Percentiles rank a stretch among this genome's conserved stretches.
These are phyloP conservation scores for Rhododendron molle DNA, from an alignment of 148 eudicot genomes.

Conservation along the genomic window DNA sequence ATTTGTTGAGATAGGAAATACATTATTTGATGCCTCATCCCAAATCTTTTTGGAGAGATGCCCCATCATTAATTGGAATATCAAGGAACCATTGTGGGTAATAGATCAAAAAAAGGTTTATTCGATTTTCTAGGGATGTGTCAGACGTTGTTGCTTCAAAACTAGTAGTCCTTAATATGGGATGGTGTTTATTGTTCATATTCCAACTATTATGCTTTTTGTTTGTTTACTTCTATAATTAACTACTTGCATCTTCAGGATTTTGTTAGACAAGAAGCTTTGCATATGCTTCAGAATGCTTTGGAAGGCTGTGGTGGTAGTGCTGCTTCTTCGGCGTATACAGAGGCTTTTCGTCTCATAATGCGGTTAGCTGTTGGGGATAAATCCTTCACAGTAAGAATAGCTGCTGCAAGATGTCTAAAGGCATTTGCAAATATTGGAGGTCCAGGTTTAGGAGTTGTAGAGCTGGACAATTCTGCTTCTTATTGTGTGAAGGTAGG, in stretches of 20 bases:
- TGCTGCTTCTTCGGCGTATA: conserved; percentile 70
- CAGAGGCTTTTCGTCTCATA: conserved; percentile 77
- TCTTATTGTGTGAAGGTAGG: conserved; percentile 82
- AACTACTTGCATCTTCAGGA: conserved; percentile 43
- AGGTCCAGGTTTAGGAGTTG: conserved; percentile 85
- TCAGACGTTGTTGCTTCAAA: not conserved
- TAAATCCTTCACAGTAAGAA: conserved; percentile 80
- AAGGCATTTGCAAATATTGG: conserved; percentile 89
- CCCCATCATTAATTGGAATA: not conserved
- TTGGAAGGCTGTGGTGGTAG: conserved; percentile 90
- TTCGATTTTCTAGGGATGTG: not conserved
- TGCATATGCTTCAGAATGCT: conserved; percentile 91
- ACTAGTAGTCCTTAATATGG: not conserved
- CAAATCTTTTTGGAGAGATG: not conserved
- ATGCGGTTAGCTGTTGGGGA: conserved; percentile 72
- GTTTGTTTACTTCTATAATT: not conserved
- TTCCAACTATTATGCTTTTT: not conserved
- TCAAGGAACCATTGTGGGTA: not conserved
- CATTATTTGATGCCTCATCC: not conserved
- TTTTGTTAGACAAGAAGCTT: conserved; percentile 90
- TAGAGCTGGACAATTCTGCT: conserved; percentile 82
- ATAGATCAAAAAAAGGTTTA: not conserved
- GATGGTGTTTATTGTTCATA: not conserved
- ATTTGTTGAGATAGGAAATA: not conserved
- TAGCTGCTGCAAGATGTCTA: conserved; percentile 98